Evolutionary conservation across 2,329 filamentous ascomycete genomes (phyloP), one percentile per base, ranked within the genome.

Genomic region (Stemphylium beticola): DNA sequence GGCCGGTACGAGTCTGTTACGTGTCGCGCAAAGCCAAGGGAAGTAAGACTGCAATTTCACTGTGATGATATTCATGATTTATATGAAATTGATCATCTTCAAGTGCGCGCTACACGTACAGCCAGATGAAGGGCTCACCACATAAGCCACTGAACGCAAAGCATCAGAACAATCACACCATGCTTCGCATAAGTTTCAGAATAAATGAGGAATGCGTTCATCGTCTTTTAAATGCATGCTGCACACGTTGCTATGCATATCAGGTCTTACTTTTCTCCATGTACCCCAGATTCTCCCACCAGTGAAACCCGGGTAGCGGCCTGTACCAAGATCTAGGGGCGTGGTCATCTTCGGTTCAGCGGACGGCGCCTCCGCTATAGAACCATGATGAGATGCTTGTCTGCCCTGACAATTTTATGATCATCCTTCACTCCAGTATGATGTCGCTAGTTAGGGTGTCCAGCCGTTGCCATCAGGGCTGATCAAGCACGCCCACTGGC

Each of bases 341-440:
- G 48, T 22, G 41, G 43, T 33, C 53, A 50, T 36, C 39, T 40
- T 60, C 54, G 56, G 56, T 24, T 58, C 50, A 62, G 55, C 53
- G 57, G 56, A 62, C 44, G 45, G 37, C 29, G 31, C 44, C 48
- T 53, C 34, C 53, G 46, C 44, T 45, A 41, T 10, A 24, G 40
- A 50, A 50, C 48, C 26, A 44, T 32, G 39, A 18, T 37, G n/a
- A 20, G 32, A 44, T 42, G 38, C 45, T 37, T 38, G 17, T 37
- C 17, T 46, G 43, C 50, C 55, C 46, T 55, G 51, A 42, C 42
- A 42, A 49, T 51, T 50, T 50, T 60, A 58, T 53, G 33, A 37
- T 45, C 33, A 34, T 45, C 49, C n/a, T 44, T 42, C 9, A 29
- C 33, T 49, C 43, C 49, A 51, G 12, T 54, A 55, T 57, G 42